Evolutionary conservation across 2,329 filamentous ascomycete genomes (phyloP).

Genomic region (Apiospora sp.): DNA sequence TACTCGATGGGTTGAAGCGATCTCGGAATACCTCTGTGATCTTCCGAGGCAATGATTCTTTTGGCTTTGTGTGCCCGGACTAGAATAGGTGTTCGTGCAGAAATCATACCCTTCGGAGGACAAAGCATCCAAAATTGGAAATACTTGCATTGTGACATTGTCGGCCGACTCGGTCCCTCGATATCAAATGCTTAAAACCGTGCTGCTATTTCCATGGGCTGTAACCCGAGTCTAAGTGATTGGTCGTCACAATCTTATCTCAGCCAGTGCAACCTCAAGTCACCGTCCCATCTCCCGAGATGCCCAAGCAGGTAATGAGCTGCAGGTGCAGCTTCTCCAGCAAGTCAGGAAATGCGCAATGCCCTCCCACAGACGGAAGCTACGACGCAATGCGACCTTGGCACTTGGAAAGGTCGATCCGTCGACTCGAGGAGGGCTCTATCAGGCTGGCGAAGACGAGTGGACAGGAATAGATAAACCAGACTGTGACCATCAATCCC

Average conservation of each 20-base stretch:
- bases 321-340: not conserved
- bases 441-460: not conserved
- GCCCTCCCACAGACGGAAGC: not conserved
- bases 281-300: not conserved
- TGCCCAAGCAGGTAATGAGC: not conserved
- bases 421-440: not conserved
- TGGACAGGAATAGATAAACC: not conserved
- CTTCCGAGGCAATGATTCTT: not conserved
- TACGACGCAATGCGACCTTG: conserved; percentile 8
- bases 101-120: not conserved
- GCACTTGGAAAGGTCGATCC: not conserved
- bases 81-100: not conserved
- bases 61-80: not conserved
- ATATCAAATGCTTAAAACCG: not conserved
- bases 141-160: not conserved
- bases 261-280: not conserved
- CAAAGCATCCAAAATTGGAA: not conserved
- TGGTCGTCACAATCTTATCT: not conserved
- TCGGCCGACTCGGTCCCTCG: not conserved
- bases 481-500: not conserved
- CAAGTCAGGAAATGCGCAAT: not conserved
- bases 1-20: not conserved
- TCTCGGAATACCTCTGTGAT: not conserved
- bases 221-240: not conserved
- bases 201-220: not conserved